These are phyloP conservation scores for Leptographium flavum DNA, from an alignment of 2,329 filamentous ascomycete species.

Conservation along the genomic window DNA sequence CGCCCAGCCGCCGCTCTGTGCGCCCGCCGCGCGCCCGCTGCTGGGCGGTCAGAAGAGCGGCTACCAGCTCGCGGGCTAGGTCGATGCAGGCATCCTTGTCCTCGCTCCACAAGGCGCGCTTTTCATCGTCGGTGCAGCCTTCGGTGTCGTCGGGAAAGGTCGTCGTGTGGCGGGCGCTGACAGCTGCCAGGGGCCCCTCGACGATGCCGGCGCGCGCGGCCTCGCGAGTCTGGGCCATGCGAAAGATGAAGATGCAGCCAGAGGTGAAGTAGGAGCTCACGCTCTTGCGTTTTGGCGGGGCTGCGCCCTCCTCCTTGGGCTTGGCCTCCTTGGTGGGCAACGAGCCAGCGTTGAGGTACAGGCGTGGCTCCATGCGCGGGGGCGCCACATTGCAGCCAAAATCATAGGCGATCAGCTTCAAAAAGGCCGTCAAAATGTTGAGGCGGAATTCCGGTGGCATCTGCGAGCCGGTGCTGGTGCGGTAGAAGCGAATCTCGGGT, in stretches of 20 bases:
- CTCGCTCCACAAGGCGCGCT: background rate
- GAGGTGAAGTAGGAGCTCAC: constrained; percentile 42
- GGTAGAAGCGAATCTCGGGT: constrained; percentile 19
- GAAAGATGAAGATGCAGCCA: constrained; percentile 44
- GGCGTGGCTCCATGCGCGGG: constrained; percentile 42
- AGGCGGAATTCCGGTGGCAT: constrained; percentile 46
- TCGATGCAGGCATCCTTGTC: constrained; percentile 43
- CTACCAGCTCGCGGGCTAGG: constrained; percentile 44
- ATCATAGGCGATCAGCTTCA: constrained; percentile 52
- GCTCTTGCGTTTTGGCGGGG: background rate
- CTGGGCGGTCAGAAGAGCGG: constrained; percentile 48
- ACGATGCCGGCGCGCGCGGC: constrained; percentile 43
- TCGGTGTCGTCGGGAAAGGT: constrained; percentile 24
- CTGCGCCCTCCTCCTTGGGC: background rate
- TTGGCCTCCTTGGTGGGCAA: background rate
- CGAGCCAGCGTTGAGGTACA: constrained; percentile 28
- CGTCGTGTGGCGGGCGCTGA: constrained; percentile 42
- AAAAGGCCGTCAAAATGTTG: constrained; percentile 40
- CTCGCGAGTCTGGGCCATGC: constrained; percentile 44
- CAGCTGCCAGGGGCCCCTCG: constrained; percentile 46
- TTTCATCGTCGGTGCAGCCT: background rate
- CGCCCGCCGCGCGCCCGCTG: constrained; percentile 45
- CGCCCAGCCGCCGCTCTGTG: constrained; percentile 39
- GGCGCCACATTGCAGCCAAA: constrained; percentile 48
- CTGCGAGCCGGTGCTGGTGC: constrained; percentile 34